These are phyloP conservation scores for Beauveria pseudobassiana DNA, from an alignment of 2,329 filamentous ascomycete genomes.

Conservation along the genomic window DNA sequence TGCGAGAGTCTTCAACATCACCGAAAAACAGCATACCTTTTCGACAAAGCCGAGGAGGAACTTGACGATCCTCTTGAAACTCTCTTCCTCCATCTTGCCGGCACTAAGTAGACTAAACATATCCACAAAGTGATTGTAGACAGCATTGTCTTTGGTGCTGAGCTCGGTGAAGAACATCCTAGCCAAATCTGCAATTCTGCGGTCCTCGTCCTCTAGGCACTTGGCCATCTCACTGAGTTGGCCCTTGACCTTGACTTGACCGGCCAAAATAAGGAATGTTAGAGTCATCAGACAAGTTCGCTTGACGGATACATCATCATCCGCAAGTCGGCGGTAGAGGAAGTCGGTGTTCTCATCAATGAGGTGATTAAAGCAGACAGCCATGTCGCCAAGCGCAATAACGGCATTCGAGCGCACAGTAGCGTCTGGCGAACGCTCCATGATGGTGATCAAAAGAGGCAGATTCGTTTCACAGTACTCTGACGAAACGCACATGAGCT, in stretches of 20 bases:
- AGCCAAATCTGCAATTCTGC: conserved; percentile 85
- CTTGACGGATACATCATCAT: conserved; percentile 83
- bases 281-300: conserved; percentile 97
- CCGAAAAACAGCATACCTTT: conserved; percentile 56
- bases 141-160: conserved; percentile 95
- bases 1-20: conserved; percentile 2
- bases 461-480: conserved; percentile 95
- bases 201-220: conserved; percentile 93
- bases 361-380: conserved; percentile 97
- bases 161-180: conserved; percentile 98
- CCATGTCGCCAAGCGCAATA: conserved; percentile 96
- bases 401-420: conserved; percentile 94
- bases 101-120: conserved; percentile 94
- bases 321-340: conserved; percentile 86
- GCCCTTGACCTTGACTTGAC: conserved; percentile 98
- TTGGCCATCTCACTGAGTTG: conserved; percentile 99
- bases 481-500: conserved; percentile 96
- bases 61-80: conserved; percentile 77
- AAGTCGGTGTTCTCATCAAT: conserved; percentile 99
- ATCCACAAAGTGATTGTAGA: conserved; percentile 99
- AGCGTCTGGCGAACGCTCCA: conserved; percentile 87
- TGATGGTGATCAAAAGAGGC: conserved; percentile 90
- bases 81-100: conserved; percentile 73
- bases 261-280: conserved; percentile 92
- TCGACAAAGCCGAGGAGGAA: conserved; percentile 95